Evolutionary conservation across 2,329 filamentous ascomycete genomes (phyloP), one percentile per base, ranked within the genome.

Genomic region (Neofusicoccum ribis): DNA sequence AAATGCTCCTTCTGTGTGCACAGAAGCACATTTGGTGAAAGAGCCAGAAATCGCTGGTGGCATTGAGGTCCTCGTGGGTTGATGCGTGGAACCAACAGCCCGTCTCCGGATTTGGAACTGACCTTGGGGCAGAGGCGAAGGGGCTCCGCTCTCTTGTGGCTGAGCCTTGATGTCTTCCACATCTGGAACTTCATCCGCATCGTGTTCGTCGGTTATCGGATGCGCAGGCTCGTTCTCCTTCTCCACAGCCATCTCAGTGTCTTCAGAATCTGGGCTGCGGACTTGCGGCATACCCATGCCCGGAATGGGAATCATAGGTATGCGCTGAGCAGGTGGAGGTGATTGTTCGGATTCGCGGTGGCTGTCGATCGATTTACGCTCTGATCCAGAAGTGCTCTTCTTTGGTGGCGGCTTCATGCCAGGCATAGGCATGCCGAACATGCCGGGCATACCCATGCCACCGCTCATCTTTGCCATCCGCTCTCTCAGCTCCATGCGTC

Each of bases 401-500:
- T 82, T 82, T 58, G 80, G 75, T 50, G 77, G 74, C 20, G 52
- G 51, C 46, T 60, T 60, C 67, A 75, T 71, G 4, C 78, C 79
- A 66, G 84, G 81, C 79, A 90, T 85, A 15, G 88, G 85, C 75
- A 92, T 86, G 66, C 87, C 88, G 76, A 96, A 96, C 88, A 98
- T 95, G 71, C 92, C 92, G 75, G 92, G 88, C 90, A 98, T 96
- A 52, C 92, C 92, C 92, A 97, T 97, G 23, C 94, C 94, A 64
- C 94, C 94, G 70, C 94, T 96, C 90, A 99, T 95, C 80, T 97
- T 97, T 51, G 95, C 95, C 92, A 99, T 99, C 71, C 95, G 88
- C 67, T 95, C 93, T 67, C 95, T 88, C 37, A 99, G 83, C 75
- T 97, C 94, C 79, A 97, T 89, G 74, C 90, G 91, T 61, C 93